Conservation (phyloP, 2,329 filamentous ascomycete species). For the Gaeumannomyces sp. region DNA sequence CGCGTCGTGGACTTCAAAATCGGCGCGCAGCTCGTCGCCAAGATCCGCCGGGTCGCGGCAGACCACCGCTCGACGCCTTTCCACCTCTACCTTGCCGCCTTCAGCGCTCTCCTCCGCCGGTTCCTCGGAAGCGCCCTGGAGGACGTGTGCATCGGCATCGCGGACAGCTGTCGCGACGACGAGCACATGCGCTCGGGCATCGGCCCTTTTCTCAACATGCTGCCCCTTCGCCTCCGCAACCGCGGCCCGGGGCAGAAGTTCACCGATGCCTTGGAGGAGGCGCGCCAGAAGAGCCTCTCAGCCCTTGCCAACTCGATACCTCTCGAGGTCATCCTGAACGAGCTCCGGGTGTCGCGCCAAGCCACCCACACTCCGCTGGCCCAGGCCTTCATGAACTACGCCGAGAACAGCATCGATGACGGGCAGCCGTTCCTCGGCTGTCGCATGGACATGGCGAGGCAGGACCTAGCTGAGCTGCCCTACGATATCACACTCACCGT, state of each 20-base stretch:
- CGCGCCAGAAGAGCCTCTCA: constrained; percentile 20
- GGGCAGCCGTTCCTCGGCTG: constrained; percentile 16
- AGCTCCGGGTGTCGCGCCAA: constrained; percentile 34
- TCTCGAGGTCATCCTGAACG: constrained; percentile 40
- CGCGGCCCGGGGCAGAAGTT: constrained; percentile 1
- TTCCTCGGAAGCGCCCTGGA: constrained; percentile 16
- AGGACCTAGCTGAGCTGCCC: constrained; percentile 14
- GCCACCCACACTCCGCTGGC: constrained; percentile 38
- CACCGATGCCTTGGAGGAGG: constrained; percentile 19
- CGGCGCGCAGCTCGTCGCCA: constrained; percentile 13
- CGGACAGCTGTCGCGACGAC: constrained; percentile 30
- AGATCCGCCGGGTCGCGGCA: constrained; percentile 18
- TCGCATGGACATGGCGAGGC: constrained; percentile 16
- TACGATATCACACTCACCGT: constrained; percentile 33
- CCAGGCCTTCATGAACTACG: constrained; percentile 35
- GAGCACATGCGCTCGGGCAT: constrained; percentile 21
- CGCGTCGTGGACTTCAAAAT: constrained; percentile 11
- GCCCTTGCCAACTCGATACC: constrained; percentile 41
- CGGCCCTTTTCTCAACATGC: constrained; percentile 32
- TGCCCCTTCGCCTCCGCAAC: constrained; percentile 32
- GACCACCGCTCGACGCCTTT: constrained; percentile 21
- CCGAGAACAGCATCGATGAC: constrained; percentile 16
- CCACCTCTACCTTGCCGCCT: constrained; percentile 28
- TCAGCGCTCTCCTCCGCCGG: constrained; percentile 24
- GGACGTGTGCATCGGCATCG: constrained; percentile 34